phyloP scores from a whole-genome alignment of 805 yeast species.

The Pichia cabralensis region DNA sequence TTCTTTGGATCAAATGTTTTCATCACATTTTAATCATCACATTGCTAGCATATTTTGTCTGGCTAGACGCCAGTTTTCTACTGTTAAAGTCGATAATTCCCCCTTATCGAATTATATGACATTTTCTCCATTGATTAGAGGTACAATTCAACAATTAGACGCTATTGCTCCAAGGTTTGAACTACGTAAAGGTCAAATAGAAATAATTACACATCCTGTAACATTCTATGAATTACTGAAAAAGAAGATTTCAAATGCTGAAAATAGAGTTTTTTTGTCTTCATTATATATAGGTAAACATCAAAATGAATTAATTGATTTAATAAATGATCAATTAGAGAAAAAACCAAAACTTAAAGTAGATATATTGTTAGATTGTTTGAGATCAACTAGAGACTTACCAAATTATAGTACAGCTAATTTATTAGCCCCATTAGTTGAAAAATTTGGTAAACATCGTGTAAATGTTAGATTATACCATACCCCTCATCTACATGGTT shows the following conservation, averaged over 20 bases:
- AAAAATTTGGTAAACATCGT: slow-evolving; percentile 50
- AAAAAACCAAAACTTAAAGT: slow-evolving; percentile 55
- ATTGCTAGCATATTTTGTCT: slow-evolving; percentile 12
- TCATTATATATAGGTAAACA: slow-evolving; percentile 79
- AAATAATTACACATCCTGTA: slow-evolving; percentile 53
- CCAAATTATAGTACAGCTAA: slow-evolving; percentile 74
- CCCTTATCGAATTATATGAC: slow-evolving; percentile 16
- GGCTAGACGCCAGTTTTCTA: slow-evolving; percentile 15
- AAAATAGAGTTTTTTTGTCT: slow-evolving; percentile 64
- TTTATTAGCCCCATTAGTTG: slow-evolving; percentile 54
- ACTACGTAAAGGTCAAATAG: slow-evolving; percentile 44
- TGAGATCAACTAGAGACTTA: slow-evolving; percentile 88
- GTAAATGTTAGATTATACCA: slow-evolving; percentile 80
- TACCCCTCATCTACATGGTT: slow-evolving; percentile 74
- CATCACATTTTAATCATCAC: slow-evolving; percentile 6
- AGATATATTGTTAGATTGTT: slow-evolving; percentile 70
- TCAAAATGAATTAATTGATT: slow-evolving; percentile 64
- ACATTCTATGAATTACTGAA: slow-evolving; percentile 65
- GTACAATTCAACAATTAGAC: slow-evolving; percentile 40
- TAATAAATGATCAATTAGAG: slow-evolving; percentile 49
- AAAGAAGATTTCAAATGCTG: slow-evolving; percentile 50
- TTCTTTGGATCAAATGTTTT: slow-evolving; percentile 3
- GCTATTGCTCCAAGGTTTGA: slow-evolving; percentile 59
- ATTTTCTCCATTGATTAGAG: slow-evolving; percentile 21
- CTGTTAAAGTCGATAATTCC: slow-evolving; percentile 20